Evolutionary conservation across 2,329 filamentous ascomycete species (phyloP), one percentile per base, ranked within the genome.

Genomic region (Thyridium curvatum): DNA sequence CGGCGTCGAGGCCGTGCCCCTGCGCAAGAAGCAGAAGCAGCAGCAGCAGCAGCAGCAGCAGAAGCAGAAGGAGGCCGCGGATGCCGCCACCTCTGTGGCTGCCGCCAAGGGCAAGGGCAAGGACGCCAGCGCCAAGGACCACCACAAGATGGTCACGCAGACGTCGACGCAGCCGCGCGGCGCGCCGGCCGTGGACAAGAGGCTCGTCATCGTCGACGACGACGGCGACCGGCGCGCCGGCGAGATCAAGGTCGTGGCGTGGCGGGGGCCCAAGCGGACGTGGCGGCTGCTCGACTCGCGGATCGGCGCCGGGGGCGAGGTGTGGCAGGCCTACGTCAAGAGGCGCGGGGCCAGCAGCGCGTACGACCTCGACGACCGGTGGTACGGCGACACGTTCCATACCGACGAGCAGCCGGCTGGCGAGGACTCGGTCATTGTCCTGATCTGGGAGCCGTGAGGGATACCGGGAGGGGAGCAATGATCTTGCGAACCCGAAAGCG

Each of bases 301-400:
- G 4, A 46, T 54, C 1, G 55, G 54, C 3, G 45, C 53, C 2
- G 47, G 57, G 14, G 64, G 66, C 8, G 55, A 59, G 32, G 62
- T 71, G 3, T 66, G 66, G 66, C 68, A 72, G 54, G 66, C 64
- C 0, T 72, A 72, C 32, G 50, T 69, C 14, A 68, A 65, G 52
- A 50, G 38, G 30, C 37, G 37, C 15, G 48, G 46, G 12, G 15
- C 46, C 44, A 16, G 47, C 41, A 33, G 39, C 14, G 43, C 32
- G 17, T 33, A 33, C n/a, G 46, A 52, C 12, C 35, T 47, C 30
- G 46, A 50, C 30, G 38, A 45, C 8, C 34, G 44, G 39, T 4
- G 38, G 12, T 26, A 42, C 3, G 49, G 45, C 15, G 47, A 52
- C 35, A 46, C 36, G 14, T 43, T 45, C 13, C 49, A 53, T 32